phyloP scores from a whole-genome alignment of 116 monocot genomes.

The Trichopus zeylanicus region DNA sequence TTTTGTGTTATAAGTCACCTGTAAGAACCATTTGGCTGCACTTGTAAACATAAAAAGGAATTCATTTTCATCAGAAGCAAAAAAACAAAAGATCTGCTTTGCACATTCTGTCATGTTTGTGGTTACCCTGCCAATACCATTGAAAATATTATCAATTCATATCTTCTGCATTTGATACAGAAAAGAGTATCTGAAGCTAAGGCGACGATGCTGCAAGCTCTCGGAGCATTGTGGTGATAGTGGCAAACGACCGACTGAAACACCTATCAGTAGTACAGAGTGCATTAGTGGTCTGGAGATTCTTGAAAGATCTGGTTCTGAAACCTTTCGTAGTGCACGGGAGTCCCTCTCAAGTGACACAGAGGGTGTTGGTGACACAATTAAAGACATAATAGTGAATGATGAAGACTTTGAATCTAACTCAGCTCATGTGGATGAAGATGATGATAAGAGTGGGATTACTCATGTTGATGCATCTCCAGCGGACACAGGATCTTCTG shows the following conservation, averaged over 20 bases:
- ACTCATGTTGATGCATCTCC: conserved; percentile 21
- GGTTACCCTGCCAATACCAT: background rate
- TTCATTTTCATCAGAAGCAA: too few relatives aligned
- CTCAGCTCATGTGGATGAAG: conserved; percentile 1
- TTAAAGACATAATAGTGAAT: background rate
- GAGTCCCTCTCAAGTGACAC: background rate
- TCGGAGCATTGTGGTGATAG: conserved; percentile 8
- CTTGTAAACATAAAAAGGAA: too few relatives aligned
- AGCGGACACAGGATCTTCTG: conserved; percentile 24
- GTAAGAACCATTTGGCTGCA: background rate
- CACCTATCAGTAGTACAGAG: conserved; percentile 5
- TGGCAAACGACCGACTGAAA: conserved; percentile 18
- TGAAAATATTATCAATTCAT: background rate
- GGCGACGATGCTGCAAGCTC: conserved; percentile 25
- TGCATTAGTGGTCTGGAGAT: conserved; percentile 8
- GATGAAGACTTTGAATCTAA: conserved; percentile 2
- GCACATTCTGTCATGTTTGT: background rate
- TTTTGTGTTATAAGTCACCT: background rate
- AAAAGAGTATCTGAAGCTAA: conserved; percentile 47
- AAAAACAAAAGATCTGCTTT: background rate
- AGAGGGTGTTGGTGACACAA: background rate
- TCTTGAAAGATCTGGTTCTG: conserved; percentile 9
- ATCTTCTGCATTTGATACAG: conserved; percentile 12
- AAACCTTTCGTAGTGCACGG: conserved; percentile 5
- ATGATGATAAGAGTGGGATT: conserved; percentile 22